These are phyloP conservation scores for Blastocystis sp. DNA, from an alignment of 352 stramenopile species.

Conservation along the genomic window DNA sequence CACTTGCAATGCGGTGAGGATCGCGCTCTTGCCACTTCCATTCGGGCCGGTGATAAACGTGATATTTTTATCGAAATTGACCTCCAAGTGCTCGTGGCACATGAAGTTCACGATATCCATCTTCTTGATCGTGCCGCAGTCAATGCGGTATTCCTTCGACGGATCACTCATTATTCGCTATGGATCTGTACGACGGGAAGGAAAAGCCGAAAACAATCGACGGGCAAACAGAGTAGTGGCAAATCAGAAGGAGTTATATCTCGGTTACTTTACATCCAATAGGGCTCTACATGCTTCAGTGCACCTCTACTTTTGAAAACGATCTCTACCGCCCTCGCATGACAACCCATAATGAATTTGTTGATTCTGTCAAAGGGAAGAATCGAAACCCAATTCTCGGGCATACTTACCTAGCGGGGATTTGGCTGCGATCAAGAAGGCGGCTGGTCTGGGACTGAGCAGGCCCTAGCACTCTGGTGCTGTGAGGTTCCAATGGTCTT, in stretches of 20 bases:
- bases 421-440: slow-evolving; percentile 60
- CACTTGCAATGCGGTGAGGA: slow-evolving; percentile 61
- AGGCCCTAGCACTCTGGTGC: slow-evolving; percentile 51
- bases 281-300: no score
- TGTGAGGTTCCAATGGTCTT: slow-evolving; percentile 47
- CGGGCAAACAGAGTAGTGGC: no score
- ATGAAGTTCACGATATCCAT: slow-evolving; percentile 72
- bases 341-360: not conserved
- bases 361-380: not conserved
- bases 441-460: slow-evolving; percentile 45
- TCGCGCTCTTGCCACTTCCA: slow-evolving; percentile 84
- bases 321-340: not conserved
- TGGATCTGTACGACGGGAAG: no score
- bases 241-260: no score
- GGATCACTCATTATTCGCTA: not conserved
- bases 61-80: slow-evolving; percentile 75
- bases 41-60: slow-evolving; percentile 89
- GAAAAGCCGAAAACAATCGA: no score
- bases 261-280: no score
- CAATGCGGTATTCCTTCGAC: not conserved
- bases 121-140: slow-evolving; percentile 70
- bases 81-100: slow-evolving; percentile 69
- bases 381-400: not conserved
- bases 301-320: no score
- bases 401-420: slow-evolving; percentile 63